These are phyloP conservation scores for Phoenix roebelenii DNA, from an alignment of 176 grass and related monocot species.

Conservation along the genomic window DNA sequence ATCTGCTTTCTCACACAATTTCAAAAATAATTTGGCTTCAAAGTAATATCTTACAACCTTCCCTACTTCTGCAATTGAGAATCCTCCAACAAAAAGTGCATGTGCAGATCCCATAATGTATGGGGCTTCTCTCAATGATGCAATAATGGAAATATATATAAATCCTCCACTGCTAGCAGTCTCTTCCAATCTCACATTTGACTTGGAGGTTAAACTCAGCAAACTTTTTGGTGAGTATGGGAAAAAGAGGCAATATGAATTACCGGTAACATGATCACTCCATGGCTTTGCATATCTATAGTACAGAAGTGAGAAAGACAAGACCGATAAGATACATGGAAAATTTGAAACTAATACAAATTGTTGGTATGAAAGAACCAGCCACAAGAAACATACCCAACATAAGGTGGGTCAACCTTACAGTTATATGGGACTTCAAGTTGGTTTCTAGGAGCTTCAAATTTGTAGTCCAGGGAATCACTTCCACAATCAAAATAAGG, in stretches of 20 bases:
- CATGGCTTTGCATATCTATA: conserved; percentile 67
- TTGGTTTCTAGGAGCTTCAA: conserved; percentile 29
- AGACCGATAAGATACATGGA: neutral
- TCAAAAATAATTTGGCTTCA: too few relatives aligned
- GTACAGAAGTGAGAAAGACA: neutral
- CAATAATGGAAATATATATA: conserved; percentile 48
- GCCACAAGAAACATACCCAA: conserved; percentile 55
- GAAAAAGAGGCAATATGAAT: conserved; percentile 70
- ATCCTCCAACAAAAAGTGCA: conserved; percentile 59
- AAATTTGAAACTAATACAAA: neutral
- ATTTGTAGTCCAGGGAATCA: conserved; percentile 28
- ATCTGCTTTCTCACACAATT: too few relatives aligned
- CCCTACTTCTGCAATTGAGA: conserved; percentile 38
- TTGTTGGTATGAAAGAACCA: neutral
- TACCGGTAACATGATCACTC: conserved; percentile 40
- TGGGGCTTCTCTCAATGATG: conserved; percentile 54
- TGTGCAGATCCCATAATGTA: conserved; percentile 54
- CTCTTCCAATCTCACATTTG: conserved; percentile 24
- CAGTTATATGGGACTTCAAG: conserved; percentile 54
- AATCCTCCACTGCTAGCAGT: conserved; percentile 17
- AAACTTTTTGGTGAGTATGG: conserved; percentile 60
- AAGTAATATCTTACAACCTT: conserved; percentile 25
- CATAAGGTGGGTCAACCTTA: conserved; percentile 65
- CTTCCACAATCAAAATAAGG: conserved; percentile 19
- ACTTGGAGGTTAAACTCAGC: conserved; percentile 34